A percentile compares a stretch with the other conserved stretches of the same genome.
phyloP scores from a whole-genome alignment of 805 yeast genomes.

The Kodamaea fukazawae region DNA sequence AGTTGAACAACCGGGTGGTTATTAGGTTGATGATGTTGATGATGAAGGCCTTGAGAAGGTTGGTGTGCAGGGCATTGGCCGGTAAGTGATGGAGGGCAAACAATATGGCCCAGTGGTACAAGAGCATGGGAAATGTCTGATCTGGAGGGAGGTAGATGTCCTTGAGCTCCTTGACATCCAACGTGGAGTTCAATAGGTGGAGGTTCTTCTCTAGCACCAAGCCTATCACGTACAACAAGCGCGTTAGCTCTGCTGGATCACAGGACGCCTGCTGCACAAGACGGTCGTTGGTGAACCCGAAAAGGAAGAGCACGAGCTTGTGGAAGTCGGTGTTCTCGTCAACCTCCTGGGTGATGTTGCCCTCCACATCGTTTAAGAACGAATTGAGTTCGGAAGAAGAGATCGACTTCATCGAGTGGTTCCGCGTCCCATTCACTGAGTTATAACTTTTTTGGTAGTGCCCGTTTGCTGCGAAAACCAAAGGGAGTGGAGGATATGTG shows the following conservation, averaged over 20 bases:
- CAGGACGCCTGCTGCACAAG: conserved; percentile 11
- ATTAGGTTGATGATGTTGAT: conserved; percentile 31
- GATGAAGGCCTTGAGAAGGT: conserved; percentile 31
- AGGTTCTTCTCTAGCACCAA: conserved; percentile 32
- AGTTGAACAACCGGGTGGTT: conserved; percentile 27
- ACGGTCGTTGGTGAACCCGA: conserved; percentile 30
- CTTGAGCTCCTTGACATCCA: conserved; percentile 17
- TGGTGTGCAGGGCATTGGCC: conserved; percentile 13
- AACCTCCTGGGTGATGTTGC: conserved; percentile 28
- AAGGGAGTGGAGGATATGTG: too few species aligned
- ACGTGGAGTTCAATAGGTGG: conserved; percentile 22
- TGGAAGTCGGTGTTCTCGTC: conserved; percentile 30
- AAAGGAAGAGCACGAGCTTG: conserved; percentile 31
- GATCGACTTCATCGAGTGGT: conserved; percentile 13
- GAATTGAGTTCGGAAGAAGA: conserved; percentile 25
- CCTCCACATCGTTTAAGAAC: conserved; percentile 35
- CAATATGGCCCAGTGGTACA: conserved; percentile 31
- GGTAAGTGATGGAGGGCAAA: conserved; percentile 28
- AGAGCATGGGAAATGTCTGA: conserved; percentile 5
- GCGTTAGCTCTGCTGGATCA: conserved; percentile 13
- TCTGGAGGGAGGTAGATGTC: conserved; percentile 9
- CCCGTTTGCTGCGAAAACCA: too few species aligned
- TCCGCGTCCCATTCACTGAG: too few species aligned
- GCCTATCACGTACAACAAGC: conserved; percentile 30
- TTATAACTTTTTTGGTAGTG: too few species aligned